Evolutionary conservation across 2,329 filamentous ascomycete genomes (phyloP).

Genomic region (Trichoderma simmonsii): DNA sequence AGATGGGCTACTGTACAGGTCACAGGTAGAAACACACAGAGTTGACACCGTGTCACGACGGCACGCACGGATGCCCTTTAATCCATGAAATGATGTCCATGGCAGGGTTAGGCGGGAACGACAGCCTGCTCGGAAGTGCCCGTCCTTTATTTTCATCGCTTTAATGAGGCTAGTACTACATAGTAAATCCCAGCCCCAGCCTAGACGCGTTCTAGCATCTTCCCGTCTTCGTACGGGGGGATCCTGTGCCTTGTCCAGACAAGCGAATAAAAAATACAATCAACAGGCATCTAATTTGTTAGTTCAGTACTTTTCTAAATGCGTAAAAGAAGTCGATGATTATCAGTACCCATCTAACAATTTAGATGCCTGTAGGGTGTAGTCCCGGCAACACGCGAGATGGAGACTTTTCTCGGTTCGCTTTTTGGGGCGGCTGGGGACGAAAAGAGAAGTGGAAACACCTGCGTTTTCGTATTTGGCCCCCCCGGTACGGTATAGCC

Average conservation of each 20-base stretch:
- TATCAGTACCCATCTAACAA: too few relatives aligned
- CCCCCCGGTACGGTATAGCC: background rate
- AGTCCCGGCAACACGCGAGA: background rate
- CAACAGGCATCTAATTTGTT: too few relatives aligned
- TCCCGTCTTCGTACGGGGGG: background rate
- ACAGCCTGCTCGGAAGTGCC: constrained; percentile 8
- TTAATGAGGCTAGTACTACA: background rate
- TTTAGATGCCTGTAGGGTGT: background rate
- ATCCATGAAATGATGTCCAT: background rate
- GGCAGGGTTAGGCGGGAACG: background rate
- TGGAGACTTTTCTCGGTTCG: background rate
- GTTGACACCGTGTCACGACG: background rate
- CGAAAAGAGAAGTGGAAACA: too few relatives aligned
- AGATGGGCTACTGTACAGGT: background rate
- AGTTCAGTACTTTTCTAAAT: too few relatives aligned
- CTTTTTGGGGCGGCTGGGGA: background rate
- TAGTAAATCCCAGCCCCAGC: background rate
- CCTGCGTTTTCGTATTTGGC: too few relatives aligned
- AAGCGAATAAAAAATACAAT: background rate
- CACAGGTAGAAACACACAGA: background rate
- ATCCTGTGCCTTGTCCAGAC: background rate
- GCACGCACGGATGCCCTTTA: background rate
- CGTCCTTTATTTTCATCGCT: background rate
- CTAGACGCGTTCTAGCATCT: background rate
- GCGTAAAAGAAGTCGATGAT: too few relatives aligned